Conservation (phyloP, 1,284 basidiomycete species). For the Leccinum pseudoinsigne region DNA sequence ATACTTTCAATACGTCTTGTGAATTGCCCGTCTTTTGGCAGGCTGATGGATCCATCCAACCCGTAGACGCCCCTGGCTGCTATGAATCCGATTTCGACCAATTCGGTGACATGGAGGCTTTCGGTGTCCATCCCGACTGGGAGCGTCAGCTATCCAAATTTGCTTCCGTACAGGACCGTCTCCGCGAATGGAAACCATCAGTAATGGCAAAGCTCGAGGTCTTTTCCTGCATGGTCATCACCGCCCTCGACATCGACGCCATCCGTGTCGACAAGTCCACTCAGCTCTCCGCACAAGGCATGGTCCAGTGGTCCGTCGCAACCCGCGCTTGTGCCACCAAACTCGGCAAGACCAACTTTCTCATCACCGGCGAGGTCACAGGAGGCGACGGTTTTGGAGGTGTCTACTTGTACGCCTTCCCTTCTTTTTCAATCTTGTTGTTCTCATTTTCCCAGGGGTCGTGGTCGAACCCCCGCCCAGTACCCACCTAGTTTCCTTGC, state of each 20-base stretch:
- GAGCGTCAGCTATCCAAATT: conserved; percentile 93
- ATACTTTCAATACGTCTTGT: conserved; percentile 74
- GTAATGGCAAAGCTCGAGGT: conserved; percentile 76
- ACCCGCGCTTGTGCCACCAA: conserved; percentile 72
- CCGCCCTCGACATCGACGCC: conserved; percentile 85
- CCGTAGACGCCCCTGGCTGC: conserved; percentile 63
- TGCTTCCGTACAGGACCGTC: conserved; percentile 91
- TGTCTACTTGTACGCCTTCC: conserved; percentile 68
- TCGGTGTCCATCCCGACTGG: conserved; percentile 94
- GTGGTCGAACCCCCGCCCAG: conserved; percentile 78
- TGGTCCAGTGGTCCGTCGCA: conserved; percentile 72
- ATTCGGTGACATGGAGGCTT: conserved; percentile 93
- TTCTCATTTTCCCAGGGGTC: conserved; percentile 52
- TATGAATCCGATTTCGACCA: conserved; percentile 86
- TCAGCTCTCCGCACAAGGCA: conserved; percentile 82
- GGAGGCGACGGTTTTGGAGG: conserved; percentile 90
- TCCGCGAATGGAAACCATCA: conserved; percentile 81
- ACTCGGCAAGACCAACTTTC: conserved; percentile 83
- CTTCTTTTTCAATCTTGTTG: conserved; percentile 5
- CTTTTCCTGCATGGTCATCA: conserved; percentile 84
- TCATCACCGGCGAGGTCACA: conserved; percentile 91
- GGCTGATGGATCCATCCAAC: conserved; percentile 66
- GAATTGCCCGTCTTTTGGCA: conserved; percentile 77
- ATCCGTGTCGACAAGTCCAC: conserved; percentile 95
- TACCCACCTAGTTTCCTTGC: conserved; percentile 62